Conservation (phyloP, 805 yeast species). For the Candida maesae region DNA sequence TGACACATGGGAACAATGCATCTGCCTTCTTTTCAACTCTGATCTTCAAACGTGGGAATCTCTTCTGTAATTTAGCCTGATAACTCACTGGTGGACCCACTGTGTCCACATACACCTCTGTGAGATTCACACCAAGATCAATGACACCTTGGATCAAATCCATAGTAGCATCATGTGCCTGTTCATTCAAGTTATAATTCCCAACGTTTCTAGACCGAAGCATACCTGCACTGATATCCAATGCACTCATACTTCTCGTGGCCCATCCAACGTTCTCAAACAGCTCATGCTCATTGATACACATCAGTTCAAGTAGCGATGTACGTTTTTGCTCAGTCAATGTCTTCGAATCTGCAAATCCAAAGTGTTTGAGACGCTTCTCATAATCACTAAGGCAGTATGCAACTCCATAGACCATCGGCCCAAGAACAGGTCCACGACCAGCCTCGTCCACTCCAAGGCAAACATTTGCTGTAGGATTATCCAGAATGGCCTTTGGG, state of each 20-base stretch:
- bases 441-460: constrained; percentile 99
- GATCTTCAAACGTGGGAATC: constrained; percentile 68
- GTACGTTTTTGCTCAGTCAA: constrained; percentile 70
- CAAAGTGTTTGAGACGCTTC: constrained; percentile 49
- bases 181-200: constrained; percentile 75
- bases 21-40: constrained; percentile 96
- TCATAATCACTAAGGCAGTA: constrained; percentile 60
- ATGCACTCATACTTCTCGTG: constrained; percentile 77
- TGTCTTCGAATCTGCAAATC: constrained; percentile 92
- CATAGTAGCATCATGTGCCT: constrained; percentile 95
- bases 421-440: constrained; percentile 95
- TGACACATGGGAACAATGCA: constrained; percentile 84
- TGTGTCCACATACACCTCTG: constrained; percentile 84
- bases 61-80: constrained; percentile 63
- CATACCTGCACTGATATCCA: constrained; percentile 89
- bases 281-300: constrained; percentile 42
- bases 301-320: constrained; percentile 55
- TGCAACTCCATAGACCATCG: constrained; percentile 94
- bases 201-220: constrained; percentile 52
- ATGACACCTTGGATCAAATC: constrained; percentile 64
- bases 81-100: constrained; percentile 93
- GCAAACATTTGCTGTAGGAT: constrained; percentile 38
- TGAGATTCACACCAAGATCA: constrained; percentile 56
- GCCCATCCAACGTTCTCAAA: constrained; percentile 77
- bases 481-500: constrained; percentile 36